Evolutionary conservation across 1,139 yeast genomes (phyloP).

Genomic region (Blastobotrys illinoisensis): DNA sequence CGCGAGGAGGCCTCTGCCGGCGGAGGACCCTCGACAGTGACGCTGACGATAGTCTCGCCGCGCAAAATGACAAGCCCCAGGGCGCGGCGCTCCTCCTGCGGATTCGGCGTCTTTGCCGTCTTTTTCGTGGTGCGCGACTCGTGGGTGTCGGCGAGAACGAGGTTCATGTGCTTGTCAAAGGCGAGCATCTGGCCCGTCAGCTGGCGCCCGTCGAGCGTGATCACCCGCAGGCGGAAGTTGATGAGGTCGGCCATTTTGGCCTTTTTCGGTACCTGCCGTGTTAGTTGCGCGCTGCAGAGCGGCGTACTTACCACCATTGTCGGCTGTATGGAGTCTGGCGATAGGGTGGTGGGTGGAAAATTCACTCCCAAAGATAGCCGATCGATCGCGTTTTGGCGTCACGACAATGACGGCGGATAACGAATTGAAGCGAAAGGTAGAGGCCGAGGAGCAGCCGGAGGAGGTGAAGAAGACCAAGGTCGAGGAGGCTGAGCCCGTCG

Average conservation of each 20-base stretch:
- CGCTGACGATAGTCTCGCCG: slow-evolving; percentile 84
- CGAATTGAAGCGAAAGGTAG: slow-evolving; percentile 19
- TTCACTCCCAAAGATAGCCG: not conserved
- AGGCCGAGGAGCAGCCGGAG: slow-evolving; percentile 21
- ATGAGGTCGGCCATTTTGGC: slow-evolving; percentile 60
- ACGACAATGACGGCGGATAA: slow-evolving; percentile 15
- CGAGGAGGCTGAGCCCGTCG: slow-evolving; percentile 39
- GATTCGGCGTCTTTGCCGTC: slow-evolving; percentile 33
- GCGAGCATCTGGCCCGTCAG: slow-evolving; percentile 79
- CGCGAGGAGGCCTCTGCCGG: slow-evolving; percentile 44
- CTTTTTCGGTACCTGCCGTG: slow-evolving; percentile 29
- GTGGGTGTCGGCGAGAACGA: slow-evolving; percentile 79
- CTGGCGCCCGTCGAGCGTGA: slow-evolving; percentile 68
- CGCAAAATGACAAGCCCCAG: slow-evolving; percentile 79
- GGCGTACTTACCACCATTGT: not conserved
- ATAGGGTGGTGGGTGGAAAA: not conserved
- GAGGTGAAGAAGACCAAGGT: slow-evolving; percentile 40
- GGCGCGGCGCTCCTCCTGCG: slow-evolving; percentile 57
- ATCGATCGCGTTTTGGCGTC: not conserved
- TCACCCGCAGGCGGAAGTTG: slow-evolving; percentile 65
- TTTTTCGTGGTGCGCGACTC: slow-evolving; percentile 74
- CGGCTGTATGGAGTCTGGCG: not conserved
- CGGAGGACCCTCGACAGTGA: slow-evolving; percentile 79
- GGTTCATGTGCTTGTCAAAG: slow-evolving; percentile 83
- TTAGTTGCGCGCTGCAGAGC: not conserved